Conservation (phyloP, 345 rosid genomes). For the Clarkia xantiana region DNA sequence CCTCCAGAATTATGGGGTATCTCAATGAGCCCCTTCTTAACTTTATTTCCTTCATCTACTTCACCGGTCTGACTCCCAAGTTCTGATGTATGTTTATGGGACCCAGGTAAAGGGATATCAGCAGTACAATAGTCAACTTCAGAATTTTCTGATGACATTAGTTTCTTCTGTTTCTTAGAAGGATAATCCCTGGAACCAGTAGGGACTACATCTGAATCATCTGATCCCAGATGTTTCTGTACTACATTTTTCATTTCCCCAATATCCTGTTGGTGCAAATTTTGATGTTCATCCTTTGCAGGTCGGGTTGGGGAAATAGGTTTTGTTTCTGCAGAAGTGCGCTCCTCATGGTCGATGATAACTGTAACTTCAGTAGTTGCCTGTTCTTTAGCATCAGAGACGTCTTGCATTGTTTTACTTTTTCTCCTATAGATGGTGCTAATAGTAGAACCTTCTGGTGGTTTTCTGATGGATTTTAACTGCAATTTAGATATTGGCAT, state of each 20-base stretch:
- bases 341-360: constrained; percentile 16
- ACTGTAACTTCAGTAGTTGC: constrained; percentile 13
- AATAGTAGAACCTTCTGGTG: constrained; percentile 26
- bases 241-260: too few relatives aligned
- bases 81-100: constrained; percentile 14
- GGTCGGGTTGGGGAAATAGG: constrained; percentile 16
- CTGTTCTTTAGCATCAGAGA: constrained; percentile 21
- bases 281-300: constrained; percentile 20
- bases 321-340: constrained; percentile 9
- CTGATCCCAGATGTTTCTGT: constrained; percentile 1
- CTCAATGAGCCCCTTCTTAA: not conserved
- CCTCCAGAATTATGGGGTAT: constrained; percentile 11
- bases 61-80: constrained; percentile 15
- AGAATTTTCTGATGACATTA: not conserved
- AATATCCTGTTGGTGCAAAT: too few relatives aligned
- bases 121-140: constrained; percentile 4
- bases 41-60: not conserved
- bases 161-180: constrained; percentile 1
- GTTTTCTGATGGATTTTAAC: constrained; percentile 37
- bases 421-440: constrained; percentile 13
- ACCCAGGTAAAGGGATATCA: constrained; percentile 1
- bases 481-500: constrained; percentile 29
- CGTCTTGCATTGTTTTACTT: constrained; percentile 21
- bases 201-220: constrained; percentile 7
- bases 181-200: constrained; percentile 1